Percentiles rank a stretch among this genome's conserved stretches.
These are phyloP conservation scores for Corymbia maculata DNA, from an alignment of 345 rosid genomes.

Conservation along the genomic window DNA sequence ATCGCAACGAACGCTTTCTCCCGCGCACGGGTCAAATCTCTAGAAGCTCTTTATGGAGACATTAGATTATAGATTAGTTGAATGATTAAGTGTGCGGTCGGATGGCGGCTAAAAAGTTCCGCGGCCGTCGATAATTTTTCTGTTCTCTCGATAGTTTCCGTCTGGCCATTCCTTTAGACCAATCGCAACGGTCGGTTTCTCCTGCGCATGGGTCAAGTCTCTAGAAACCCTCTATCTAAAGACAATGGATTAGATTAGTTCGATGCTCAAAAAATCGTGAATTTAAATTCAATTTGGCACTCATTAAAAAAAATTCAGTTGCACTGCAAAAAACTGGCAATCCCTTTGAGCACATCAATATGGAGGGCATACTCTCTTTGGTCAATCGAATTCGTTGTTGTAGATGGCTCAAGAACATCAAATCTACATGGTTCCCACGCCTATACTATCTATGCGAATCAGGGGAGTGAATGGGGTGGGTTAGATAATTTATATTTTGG, in stretches of 20 bases:
- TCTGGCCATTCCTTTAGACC: too few species aligned
- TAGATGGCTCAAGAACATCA: background rate
- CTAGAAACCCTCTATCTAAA: background rate
- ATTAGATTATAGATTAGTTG: too few species aligned
- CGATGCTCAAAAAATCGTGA: too few species aligned
- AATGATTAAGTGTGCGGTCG: too few species aligned
- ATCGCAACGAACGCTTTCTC: too few species aligned
- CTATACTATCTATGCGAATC: background rate
- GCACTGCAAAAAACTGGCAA: accelerated
- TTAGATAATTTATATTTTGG: background rate
- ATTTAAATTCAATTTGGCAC: background rate
- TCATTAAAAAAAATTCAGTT: background rate
- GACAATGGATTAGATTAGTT: too few species aligned
- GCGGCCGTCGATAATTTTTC: too few species aligned
- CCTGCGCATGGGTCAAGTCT: background rate
- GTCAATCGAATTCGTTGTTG: background rate
- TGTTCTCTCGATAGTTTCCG: too few species aligned
- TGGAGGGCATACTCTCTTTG: background rate
- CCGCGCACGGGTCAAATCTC: too few species aligned
- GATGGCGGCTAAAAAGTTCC: too few species aligned
- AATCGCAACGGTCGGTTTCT: background rate
- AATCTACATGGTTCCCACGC: background rate
- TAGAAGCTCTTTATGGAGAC: too few species aligned
- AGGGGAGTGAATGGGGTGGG: accelerated
- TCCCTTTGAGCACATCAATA: background rate